Conservation (phyloP, 2,329 filamentous ascomycete species). For the Aspergillus luchuensis region DNA sequence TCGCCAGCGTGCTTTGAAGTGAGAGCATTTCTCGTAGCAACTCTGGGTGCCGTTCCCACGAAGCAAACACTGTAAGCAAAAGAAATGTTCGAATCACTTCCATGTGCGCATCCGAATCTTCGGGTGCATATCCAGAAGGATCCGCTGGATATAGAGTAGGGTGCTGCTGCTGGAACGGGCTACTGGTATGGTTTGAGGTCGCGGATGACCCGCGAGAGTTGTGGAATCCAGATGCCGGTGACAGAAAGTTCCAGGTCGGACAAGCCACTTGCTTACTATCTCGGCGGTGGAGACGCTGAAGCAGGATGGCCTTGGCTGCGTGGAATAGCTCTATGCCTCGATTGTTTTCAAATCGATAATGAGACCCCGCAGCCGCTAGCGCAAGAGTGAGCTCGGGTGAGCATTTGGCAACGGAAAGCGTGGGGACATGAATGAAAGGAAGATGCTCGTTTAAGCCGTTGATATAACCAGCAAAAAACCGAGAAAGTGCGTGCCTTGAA, state of each 20-base stretch:
- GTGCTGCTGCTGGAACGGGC: slow-evolving; percentile 47
- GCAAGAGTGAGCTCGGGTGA: slow-evolving; percentile 54
- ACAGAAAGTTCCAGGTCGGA: slow-evolving; percentile 46
- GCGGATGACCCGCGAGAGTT: slow-evolving; percentile 46
- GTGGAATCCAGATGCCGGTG: slow-evolving; percentile 40
- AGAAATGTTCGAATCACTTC: slow-evolving; percentile 54
- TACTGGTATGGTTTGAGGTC: slow-evolving; percentile 45
- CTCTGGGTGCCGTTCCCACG: slow-evolving; percentile 61
- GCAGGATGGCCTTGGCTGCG: slow-evolving; percentile 57
- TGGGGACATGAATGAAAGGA: slow-evolving; percentile 55
- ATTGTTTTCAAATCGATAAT: slow-evolving; percentile 52
- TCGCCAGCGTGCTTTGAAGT: slow-evolving; percentile 59
- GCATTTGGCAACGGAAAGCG: slow-evolving; percentile 47
- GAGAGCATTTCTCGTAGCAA: slow-evolving; percentile 60
- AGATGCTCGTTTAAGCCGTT: slow-evolving; percentile 55
- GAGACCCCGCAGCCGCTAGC: slow-evolving; percentile 53
- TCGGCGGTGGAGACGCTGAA: slow-evolving; percentile 53
- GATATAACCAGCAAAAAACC: slow-evolving; percentile 55
- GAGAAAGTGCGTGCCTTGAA: slow-evolving; percentile 50
- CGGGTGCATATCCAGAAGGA: slow-evolving; percentile 36
- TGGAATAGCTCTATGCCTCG: slow-evolving; percentile 60
- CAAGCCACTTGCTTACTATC: slow-evolving; percentile 50
- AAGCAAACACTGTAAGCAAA: slow-evolving; percentile 60
- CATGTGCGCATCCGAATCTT: slow-evolving; percentile 52
- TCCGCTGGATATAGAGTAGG: slow-evolving; percentile 36